Conservation (phyloP, 805 yeast genomes). For the Candida golubevii region DNA sequence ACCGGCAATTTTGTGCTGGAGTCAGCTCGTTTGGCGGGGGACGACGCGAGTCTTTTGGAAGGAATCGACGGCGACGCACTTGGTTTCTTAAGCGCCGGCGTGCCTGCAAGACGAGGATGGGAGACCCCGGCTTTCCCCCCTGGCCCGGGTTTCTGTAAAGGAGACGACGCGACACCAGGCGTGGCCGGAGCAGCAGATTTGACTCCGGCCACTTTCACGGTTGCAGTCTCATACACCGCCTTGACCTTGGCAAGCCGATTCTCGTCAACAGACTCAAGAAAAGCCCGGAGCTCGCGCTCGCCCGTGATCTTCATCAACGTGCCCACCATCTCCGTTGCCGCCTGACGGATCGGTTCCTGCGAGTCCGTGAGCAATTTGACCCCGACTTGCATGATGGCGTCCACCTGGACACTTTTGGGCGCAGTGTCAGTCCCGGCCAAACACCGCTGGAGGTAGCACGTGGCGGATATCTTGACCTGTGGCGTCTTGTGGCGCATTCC, state of each 20-base stretch:
- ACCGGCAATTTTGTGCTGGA: conserved; percentile 24
- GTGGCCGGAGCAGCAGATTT: conserved; percentile 15
- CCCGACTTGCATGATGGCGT: conserved; percentile 50
- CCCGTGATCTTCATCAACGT: conserved; percentile 81
- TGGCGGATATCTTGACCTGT: conserved; percentile 68
- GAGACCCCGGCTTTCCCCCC: not conserved
- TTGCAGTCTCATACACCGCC: conserved; percentile 52
- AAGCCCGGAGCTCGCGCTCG: conserved; percentile 55
- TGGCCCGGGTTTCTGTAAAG: not conserved
- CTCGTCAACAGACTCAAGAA: conserved; percentile 70
- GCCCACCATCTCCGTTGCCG: conserved; percentile 75
- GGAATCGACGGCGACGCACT: conserved; percentile 38
- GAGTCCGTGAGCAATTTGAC: conserved; percentile 74
- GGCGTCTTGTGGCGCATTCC: conserved; percentile 78
- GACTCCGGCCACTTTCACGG: conserved; percentile 35
- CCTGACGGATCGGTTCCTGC: conserved; percentile 76
- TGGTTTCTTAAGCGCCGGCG: conserved; percentile 8
- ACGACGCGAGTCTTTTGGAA: conserved; percentile 64
- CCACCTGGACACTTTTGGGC: conserved; percentile 54
- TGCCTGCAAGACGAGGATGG: not conserved
- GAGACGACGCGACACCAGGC: conserved; percentile 3
- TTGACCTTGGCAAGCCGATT: conserved; percentile 63
- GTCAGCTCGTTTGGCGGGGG: conserved; percentile 54
- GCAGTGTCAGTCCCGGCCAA: conserved; percentile 44
- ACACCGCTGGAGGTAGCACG: conserved; percentile 60